Evolutionary conservation across 441 rosid genomes (phyloP).

Genomic region (Syzygium malaccense): DNA sequence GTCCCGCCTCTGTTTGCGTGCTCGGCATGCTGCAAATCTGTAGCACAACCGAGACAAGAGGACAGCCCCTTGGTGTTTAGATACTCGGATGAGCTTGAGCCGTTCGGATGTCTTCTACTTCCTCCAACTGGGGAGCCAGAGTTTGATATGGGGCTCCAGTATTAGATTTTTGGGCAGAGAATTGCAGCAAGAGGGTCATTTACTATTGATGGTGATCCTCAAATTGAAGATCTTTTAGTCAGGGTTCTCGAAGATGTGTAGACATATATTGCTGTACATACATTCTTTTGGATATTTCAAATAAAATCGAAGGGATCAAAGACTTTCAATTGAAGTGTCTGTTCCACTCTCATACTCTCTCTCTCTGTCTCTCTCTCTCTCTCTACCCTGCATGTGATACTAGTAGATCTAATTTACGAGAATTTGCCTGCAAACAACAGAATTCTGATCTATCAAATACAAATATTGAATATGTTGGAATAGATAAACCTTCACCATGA

Average conservation of each 20-base stretch:
- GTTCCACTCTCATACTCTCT: background rate
- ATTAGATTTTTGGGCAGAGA: background rate
- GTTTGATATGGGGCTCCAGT: slow-evolving; percentile 6
- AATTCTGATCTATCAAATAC: background rate
- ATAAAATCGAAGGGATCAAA: background rate
- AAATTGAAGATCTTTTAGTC: background rate
- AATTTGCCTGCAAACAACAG: background rate
- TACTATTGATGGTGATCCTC: background rate
- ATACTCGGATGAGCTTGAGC: background rate
- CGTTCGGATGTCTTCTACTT: background rate
- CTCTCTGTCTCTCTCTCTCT: background rate
- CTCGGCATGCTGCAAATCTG: slow-evolving; percentile 37
- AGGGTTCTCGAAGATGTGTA: background rate
- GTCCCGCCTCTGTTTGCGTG: slow-evolving; percentile 79
- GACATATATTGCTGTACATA: background rate
- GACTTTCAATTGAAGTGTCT: background rate
- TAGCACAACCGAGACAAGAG: background rate
- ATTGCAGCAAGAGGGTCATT: background rate
- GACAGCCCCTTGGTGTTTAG: background rate
- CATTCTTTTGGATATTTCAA: background rate
- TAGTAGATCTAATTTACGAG: background rate
- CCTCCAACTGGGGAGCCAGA: background rate
- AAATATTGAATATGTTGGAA: background rate
- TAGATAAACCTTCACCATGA: background rate
- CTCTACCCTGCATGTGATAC: background rate